These are phyloP conservation scores for Knoxia roxburghii DNA, from an alignment of 257 asterid species.

Conservation along the genomic window DNA sequence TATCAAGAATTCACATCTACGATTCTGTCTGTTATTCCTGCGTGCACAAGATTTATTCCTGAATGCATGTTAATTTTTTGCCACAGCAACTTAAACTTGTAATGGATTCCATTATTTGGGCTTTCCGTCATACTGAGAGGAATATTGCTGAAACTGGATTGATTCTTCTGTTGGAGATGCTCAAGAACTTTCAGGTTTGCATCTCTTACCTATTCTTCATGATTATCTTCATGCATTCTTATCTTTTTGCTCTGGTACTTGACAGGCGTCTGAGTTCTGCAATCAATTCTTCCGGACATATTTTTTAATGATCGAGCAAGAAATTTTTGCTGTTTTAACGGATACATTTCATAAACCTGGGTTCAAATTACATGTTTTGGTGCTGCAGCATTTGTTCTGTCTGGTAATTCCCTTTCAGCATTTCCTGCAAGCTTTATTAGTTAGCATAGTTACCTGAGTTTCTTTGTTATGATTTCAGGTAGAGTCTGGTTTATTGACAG, in stretches of 20 bases:
- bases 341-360: slow-evolving; percentile 98
- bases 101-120: slow-evolving; percentile 98
- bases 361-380: slow-evolving; percentile 83
- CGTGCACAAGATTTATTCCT: not conserved
- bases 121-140: slow-evolving; percentile 97
- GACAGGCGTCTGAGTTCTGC: slow-evolving; percentile 78
- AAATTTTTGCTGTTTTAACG: slow-evolving; percentile 83
- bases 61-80: slow-evolving; percentile 12
- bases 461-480: slow-evolving; percentile 39
- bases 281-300: slow-evolving; percentile 82
- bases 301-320: slow-evolving; percentile 85
- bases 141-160: slow-evolving; percentile 99
- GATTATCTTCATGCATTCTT: slow-evolving; percentile 10
- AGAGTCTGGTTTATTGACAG: slow-evolving; percentile 64
- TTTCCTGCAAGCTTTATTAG: slow-evolving; percentile 13
- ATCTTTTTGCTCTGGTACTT: slow-evolving; percentile 23
- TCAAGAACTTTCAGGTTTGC: slow-evolving; percentile 85
- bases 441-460: slow-evolving; percentile 13
- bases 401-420: slow-evolving; percentile 46
- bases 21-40: not conserved
- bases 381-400: slow-evolving; percentile 78
- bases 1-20: not conserved
- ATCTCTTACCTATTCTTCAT: slow-evolving; percentile 5
- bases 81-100: slow-evolving; percentile 92
- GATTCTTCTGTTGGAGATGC: slow-evolving; percentile 81